Conservation (phyloP, 331 rosid genomes). For the Malus hybrid region DNA sequence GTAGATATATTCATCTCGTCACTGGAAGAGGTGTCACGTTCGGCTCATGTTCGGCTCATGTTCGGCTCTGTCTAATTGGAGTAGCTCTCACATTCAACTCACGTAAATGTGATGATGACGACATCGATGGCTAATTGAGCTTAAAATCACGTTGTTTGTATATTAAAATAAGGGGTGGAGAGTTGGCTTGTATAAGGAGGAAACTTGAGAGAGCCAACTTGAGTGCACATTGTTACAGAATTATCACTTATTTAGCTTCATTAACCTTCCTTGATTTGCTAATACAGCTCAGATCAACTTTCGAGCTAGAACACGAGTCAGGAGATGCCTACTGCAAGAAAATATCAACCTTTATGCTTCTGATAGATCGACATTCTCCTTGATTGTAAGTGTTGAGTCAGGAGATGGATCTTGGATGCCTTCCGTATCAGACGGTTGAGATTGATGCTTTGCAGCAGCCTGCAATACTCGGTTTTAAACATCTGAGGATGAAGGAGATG, state of each 20-base stretch:
- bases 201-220: neutral
- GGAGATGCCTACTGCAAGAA: neutral
- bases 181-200: neutral
- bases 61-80: too few species aligned
- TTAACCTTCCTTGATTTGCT: neutral
- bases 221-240: neutral
- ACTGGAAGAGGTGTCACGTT: too few species aligned
- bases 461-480: slow-evolving; percentile 87
- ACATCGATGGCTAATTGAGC: too few species aligned
- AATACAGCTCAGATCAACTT: neutral
- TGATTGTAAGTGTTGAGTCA: slow-evolving; percentile 36
- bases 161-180: too few species aligned
- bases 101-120: too few species aligned
- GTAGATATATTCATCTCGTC: too few species aligned
- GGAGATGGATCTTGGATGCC: slow-evolving; percentile 44
- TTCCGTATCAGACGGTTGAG: slow-evolving; percentile 69
- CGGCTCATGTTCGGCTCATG: too few species aligned
- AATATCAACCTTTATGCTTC: slow-evolving; percentile 28
- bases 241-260: neutral
- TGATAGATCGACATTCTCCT: slow-evolving; percentile 45
- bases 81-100: too few species aligned
- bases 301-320: neutral
- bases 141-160: too few species aligned
- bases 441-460: slow-evolving; percentile 94
- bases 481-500: slow-evolving; percentile 86